phyloP scores from a whole-genome alignment of 257 asterid species.

The Rehmannia glutinosa region DNA sequence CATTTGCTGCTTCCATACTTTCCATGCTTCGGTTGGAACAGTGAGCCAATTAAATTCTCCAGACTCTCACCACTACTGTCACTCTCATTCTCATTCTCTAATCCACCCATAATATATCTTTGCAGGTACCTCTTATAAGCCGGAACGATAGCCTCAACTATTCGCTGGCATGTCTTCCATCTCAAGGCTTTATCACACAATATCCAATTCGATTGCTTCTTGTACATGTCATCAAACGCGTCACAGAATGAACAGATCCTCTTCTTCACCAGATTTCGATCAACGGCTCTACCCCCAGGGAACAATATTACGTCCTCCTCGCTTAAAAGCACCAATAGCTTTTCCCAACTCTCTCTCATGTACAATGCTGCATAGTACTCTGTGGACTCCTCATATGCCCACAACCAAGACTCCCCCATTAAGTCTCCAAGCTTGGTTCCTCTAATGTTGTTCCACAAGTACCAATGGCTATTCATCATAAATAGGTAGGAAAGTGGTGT shows the following conservation, averaged over 20 bases:
- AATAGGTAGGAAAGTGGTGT: slow-evolving; percentile 47
- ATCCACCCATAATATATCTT: slow-evolving; percentile 34
- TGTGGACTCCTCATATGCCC: slow-evolving; percentile 42
- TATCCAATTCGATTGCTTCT: slow-evolving; percentile 55
- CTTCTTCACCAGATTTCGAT: slow-evolving; percentile 48
- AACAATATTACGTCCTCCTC: slow-evolving; percentile 62
- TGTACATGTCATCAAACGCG: slow-evolving; percentile 56
- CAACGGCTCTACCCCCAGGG: slow-evolving; percentile 79
- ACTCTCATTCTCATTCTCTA: slow-evolving; percentile 27
- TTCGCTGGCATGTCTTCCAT: slow-evolving; percentile 36
- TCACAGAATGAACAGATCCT: slow-evolving; percentile 46
- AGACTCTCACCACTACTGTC: slow-evolving; percentile 41
- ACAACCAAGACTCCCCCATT: slow-evolving; percentile 68
- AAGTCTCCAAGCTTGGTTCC: slow-evolving; percentile 65
- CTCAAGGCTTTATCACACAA: slow-evolving; percentile 55
- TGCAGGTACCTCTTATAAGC: slow-evolving; percentile 47
- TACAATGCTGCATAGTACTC: slow-evolving; percentile 44
- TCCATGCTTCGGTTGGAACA: slow-evolving; percentile 53
- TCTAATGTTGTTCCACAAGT: slow-evolving; percentile 40
- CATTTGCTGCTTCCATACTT: slow-evolving; percentile 44
- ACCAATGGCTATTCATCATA: slow-evolving; percentile 67
- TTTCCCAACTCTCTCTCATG: slow-evolving; percentile 74
- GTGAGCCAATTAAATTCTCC: slow-evolving; percentile 39
- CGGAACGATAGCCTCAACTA: slow-evolving; percentile 51
- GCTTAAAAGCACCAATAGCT: slow-evolving; percentile 41